Evolutionary conservation across 2,329 filamentous ascomycete species (phyloP), one percentile per base, ranked within the genome.

Genomic region (Orbilia ellipsospora): DNA sequence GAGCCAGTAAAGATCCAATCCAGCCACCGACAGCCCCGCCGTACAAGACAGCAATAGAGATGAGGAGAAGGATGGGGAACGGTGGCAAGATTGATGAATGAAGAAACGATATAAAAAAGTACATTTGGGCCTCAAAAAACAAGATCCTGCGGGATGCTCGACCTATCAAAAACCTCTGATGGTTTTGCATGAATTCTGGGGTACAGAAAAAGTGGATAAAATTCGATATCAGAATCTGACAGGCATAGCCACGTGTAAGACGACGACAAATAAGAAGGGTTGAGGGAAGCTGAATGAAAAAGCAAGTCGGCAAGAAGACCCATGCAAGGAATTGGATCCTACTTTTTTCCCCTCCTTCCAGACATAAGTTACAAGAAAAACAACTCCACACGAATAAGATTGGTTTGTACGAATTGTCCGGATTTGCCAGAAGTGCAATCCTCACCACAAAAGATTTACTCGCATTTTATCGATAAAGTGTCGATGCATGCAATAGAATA

Each of bases 21-120:
- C 95, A 98, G 82, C 94, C 94, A 28, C 95, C 95, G 0, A 99
- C 95, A 42, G 95, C 95, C 8, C 95, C 95, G 12, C 95, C 95
- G 0, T 99, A 99, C 81, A 96, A 94, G 82, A 88, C 90, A 67
- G 95, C 95, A 12, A 84, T 99, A 74, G 94, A 98, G 82, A 87
- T 95, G 84, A 87, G 91, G 79, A 92, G 79, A 56, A 67, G 69
- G 65, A 26, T 77, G 16, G 78, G 77, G 50, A 72, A 78, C 36
- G 77, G 77, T 54, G 68, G 73, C 54, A 72, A 72, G 54, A 77
- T 74, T 54, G 51, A 59, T 31, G 45, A 69, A 15, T 69, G 31
- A 56, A 65, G 31, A 56, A 65, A 44, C 50, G 50, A 68, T 51
- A 28, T 31, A 15, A 62, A 62, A 16, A 62, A n/a, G 6, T n/a